phyloP scores from a whole-genome alignment of 805 yeast genomes.

The Lachancea waltii region DNA sequence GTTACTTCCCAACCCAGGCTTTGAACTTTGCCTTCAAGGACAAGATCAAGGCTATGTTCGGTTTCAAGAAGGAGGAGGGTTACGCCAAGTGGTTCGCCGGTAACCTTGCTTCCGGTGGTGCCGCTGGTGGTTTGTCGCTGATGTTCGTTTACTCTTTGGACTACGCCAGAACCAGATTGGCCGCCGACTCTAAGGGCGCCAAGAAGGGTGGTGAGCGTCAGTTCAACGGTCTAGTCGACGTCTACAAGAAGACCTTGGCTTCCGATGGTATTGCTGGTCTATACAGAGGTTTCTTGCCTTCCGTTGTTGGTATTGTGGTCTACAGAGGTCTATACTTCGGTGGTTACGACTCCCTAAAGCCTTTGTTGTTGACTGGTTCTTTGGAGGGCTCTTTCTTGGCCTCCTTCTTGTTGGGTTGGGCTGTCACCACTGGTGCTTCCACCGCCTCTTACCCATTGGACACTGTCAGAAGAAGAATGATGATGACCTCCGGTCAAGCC shows the following conservation, averaged over 20 bases:
- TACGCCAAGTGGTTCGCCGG: conserved; percentile 94
- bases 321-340: conserved; percentile 99
- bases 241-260: conserved; percentile 91
- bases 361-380: conserved; percentile 88
- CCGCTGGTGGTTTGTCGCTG: conserved; percentile 95
- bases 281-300: conserved; percentile 99
- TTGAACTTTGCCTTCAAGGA: conserved; percentile 98
- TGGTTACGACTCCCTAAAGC: conserved; percentile 94
- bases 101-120: conserved; percentile 98
- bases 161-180: conserved; percentile 98
- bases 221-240: conserved; percentile 95
- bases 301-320: conserved; percentile 94
- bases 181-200: conserved; percentile 92
- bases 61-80: conserved; percentile 93
- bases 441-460: conserved; percentile 99
- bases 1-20: conserved; percentile 99
- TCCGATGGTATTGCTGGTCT: conserved; percentile 97
- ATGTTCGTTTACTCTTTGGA: conserved; percentile 94
- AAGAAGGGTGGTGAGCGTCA: conserved; percentile 86
- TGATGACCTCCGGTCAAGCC: conserved; percentile 99
- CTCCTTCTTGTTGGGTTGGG: conserved; percentile 95
- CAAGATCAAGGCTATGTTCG: conserved; percentile 90
- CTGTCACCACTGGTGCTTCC: conserved; percentile 97
- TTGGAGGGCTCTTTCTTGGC: conserved; percentile 93
- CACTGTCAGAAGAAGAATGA: conserved; percentile 99